Evolutionary conservation across 208 protist genomes (phyloP).

Genomic region (Trypanosoma cruzi): DNA sequence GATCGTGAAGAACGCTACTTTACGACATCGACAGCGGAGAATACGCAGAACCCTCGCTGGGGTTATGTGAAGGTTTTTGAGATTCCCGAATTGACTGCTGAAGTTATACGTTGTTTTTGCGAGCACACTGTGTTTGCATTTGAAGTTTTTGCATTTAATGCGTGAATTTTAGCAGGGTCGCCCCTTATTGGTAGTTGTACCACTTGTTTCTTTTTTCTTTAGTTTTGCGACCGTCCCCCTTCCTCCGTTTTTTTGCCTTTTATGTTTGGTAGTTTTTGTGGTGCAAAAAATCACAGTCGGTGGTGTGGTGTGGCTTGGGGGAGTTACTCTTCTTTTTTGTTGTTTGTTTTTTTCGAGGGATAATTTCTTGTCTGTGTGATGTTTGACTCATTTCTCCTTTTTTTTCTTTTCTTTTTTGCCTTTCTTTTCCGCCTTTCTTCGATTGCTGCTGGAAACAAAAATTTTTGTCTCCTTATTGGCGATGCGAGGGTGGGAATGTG

Average conservation of each 20-base stretch:
- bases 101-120: constrained; percentile 53
- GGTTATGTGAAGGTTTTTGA: constrained; percentile 70
- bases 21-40: constrained; percentile 50
- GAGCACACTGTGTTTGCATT: constrained; percentile 63
- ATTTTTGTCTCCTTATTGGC: too few relatives aligned
- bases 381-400: constrained; percentile 7
- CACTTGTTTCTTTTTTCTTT: constrained; percentile 1
- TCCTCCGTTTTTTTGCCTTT: background rate
- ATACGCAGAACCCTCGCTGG: constrained; percentile 50
- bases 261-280: too few relatives aligned
- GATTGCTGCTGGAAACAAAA: too few relatives aligned
- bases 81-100: constrained; percentile 44
- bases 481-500: too few relatives aligned
- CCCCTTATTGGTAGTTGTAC: background rate
- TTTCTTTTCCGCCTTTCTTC: too few relatives aligned
- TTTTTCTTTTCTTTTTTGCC: background rate
- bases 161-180: constrained; percentile 22
- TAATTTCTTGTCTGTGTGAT: constrained; percentile 9
- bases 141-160: constrained; percentile 78
- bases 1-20: constrained; percentile 66
- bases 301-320: too few relatives aligned
- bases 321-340: background rate
- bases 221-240: background rate
- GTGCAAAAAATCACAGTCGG: too few relatives aligned
- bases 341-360: background rate